A percentile compares a stretch with the other conserved stretches of the same genome.
Evolutionary conservation across 768 basidiomycete species (phyloP).

Genomic region (Dioszegia hungarica): DNA sequence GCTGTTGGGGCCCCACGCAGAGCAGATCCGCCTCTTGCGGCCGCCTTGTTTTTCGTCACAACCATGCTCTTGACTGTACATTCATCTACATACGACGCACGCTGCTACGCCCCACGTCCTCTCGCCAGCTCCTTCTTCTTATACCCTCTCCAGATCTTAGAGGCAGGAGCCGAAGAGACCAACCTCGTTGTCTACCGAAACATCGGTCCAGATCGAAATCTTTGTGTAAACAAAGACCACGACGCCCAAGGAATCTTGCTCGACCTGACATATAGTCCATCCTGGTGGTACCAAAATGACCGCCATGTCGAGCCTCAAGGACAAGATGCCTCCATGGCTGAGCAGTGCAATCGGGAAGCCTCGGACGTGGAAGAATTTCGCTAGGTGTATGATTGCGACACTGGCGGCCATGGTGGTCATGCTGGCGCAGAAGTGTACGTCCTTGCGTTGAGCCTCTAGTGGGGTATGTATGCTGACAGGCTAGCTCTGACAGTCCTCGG

Average conservation of each 20-base stretch:
- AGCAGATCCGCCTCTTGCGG: too few species aligned
- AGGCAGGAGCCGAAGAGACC: too few species aligned
- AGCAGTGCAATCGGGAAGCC: background rate
- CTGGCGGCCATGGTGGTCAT: slow-evolving; percentile 38
- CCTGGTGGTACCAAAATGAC: too few species aligned
- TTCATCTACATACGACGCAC: too few species aligned
- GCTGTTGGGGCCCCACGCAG: too few species aligned
- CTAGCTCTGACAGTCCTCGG: slow-evolving; percentile 32
- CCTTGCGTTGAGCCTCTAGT: background rate
- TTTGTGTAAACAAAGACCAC: too few species aligned
- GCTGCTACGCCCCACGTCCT: too few species aligned
- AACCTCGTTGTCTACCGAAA: too few species aligned
- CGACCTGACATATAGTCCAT: background rate
- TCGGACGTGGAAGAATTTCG: slow-evolving; percentile 45
- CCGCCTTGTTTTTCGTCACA: too few species aligned
- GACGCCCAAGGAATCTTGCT: background rate
- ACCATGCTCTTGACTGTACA: too few species aligned
- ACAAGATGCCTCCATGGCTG: slow-evolving; percentile 3
- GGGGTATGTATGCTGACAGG: background rate
- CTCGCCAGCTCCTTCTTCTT: too few species aligned
- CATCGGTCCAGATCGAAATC: background rate
- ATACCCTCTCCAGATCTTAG: too few species aligned
- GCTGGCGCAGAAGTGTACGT: slow-evolving; percentile 33
- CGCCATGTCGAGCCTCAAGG: background rate
- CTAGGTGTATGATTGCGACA: slow-evolving; percentile 37